Percentiles rank a stretch among this genome's conserved stretches.
Evolutionary conservation across 306 rosid species (phyloP).

Genomic region (Fragaria vesca): DNA sequence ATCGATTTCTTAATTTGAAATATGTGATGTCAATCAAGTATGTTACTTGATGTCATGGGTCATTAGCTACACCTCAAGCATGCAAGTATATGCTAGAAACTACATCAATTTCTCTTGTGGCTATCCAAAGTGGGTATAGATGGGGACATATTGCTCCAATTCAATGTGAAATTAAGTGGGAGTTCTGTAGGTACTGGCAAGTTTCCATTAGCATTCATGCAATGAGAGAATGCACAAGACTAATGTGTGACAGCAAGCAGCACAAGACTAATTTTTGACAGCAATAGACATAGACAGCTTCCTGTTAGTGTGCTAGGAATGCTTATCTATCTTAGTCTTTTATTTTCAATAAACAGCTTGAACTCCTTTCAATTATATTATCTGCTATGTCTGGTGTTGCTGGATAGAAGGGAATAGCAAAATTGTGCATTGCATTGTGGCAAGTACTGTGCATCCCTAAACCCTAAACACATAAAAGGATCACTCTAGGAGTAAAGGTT

Average conservation of each 20-base stretch:
- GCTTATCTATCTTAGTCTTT: constrained; percentile 1
- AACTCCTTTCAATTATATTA: background rate
- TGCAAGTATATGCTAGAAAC: constrained; percentile 6
- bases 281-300: constrained; percentile 24
- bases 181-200: constrained; percentile 18
- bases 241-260: constrained; percentile 7
- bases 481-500: background rate
- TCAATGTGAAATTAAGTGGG: constrained; percentile 31
- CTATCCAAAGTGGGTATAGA: constrained; percentile 27
- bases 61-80: background rate
- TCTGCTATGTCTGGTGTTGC: background rate
- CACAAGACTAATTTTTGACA: constrained; percentile 22
- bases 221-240: background rate
- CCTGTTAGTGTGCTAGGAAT: constrained; percentile 29
- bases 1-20: background rate
- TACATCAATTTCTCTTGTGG: constrained; percentile 12
- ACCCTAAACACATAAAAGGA: background rate
- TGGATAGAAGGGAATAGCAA: background rate
- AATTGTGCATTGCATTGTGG: background rate
- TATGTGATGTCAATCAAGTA: background rate
- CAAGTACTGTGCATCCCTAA: background rate
- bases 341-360: constrained; percentile 23
- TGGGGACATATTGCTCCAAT: constrained; percentile 36
- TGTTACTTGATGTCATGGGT: background rate
- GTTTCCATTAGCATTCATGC: constrained; percentile 23